Evolutionary conservation across 2,329 filamentous ascomycete species (phyloP), one percentile per base, ranked within the genome.

Genomic region (Chrysosporium queenslandicum): DNA sequence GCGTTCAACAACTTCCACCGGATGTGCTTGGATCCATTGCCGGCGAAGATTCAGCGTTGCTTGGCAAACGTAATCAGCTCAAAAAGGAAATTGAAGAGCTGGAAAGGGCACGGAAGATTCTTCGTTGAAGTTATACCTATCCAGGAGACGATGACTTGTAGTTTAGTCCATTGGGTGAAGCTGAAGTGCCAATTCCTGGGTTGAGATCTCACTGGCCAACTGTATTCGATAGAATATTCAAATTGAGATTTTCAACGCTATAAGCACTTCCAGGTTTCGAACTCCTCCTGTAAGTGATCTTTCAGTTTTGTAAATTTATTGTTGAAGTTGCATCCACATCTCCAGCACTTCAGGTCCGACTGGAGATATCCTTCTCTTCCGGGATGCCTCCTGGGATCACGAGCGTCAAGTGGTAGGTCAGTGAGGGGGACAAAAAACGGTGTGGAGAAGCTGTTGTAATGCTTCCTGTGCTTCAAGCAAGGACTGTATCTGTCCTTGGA

Each of bases 361-460:
- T 76, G 71, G 56, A 89, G 68, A 68, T 85, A 89, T 16, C 76
- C 75, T 51, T 76, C 71, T 53, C 68, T 69, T 0, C 71, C 73
- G 0, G 80, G 77, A 52, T 80, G 64, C 57, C 83, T 75, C 54
- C 87, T 72, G 42, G 70, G 67, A 65, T 94, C 87, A 51, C 83
- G 78, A 23, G 72, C 56, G 0, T 76, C 74, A 27, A 97, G 70
- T 3, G 92, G 91, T 46, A 96, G 91, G 55, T 90, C 86, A 20
- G 81, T 81, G 23, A 97, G 63, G 14, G 77, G 75, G 11, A 97
- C 79, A 20, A 98, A 79, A 66, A 97, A 98, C 2, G 79, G 78
- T 49, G 90, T 94, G 29, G 80, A 82, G 69, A 97, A 97, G 58
- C 86, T 92, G 64, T 92, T 87, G 70, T 96, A 97, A 70, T 97